phyloP scores from a whole-genome alignment of 2,329 filamentous ascomycete genomes.

The Penicillium hesseltinei region DNA sequence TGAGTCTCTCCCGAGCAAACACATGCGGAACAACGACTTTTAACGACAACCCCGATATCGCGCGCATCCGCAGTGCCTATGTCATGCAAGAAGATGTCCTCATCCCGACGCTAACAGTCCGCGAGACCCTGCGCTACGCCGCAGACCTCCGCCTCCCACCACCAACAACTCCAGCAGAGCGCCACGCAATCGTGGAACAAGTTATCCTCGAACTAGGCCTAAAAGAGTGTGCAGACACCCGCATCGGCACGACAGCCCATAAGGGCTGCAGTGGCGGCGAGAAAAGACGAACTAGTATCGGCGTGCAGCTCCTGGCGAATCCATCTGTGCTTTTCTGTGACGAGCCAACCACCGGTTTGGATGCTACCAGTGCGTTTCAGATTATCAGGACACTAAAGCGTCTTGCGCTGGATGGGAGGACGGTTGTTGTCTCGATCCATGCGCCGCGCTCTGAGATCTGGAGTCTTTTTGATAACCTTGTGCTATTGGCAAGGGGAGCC shows the following conservation, averaged over 20 bases:
- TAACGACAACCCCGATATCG: constrained; percentile 57
- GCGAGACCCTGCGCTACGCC: constrained; percentile 71
- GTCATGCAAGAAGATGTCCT: constrained; percentile 73
- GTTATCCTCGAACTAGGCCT: constrained; percentile 73
- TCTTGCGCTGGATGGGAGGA: constrained; percentile 66
- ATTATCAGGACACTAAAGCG: constrained; percentile 68
- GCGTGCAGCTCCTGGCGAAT: constrained; percentile 75
- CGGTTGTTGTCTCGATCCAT: constrained; percentile 72
- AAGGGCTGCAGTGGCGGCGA: constrained; percentile 78
- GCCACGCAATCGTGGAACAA: constrained; percentile 66
- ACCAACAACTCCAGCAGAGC: constrained; percentile 58
- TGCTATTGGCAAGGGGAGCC: constrained; percentile 66
- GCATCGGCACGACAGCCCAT: constrained; percentile 68
- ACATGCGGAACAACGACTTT: constrained; percentile 58
- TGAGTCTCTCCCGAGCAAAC: constrained; percentile 55
- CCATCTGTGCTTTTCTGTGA: constrained; percentile 76
- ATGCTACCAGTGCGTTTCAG: constrained; percentile 74
- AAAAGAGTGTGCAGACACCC: constrained; percentile 73
- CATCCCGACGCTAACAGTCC: constrained; percentile 69
- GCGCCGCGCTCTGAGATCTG: constrained; percentile 78
- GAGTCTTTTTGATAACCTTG: constrained; percentile 70
- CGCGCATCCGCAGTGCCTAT: constrained; percentile 50
- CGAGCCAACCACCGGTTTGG: constrained; percentile 71
- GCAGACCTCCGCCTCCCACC: constrained; percentile 69
- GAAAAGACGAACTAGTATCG: constrained; percentile 72